Base-by-base conservation (phyloP, 805 yeast species). In the Kodamaea hsintzibuensis region DNA sequence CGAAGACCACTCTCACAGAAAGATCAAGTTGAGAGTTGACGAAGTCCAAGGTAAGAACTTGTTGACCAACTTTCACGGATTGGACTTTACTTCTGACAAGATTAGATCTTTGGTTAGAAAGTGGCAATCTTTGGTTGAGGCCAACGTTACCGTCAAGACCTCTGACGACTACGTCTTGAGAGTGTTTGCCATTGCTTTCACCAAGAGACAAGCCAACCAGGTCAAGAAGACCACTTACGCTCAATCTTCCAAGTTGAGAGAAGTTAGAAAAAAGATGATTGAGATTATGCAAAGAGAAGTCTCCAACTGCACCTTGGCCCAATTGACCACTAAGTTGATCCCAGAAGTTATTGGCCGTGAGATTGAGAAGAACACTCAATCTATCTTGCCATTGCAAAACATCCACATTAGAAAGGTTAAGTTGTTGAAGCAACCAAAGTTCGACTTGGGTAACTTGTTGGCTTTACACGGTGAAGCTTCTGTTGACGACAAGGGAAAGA, bases 341-440 rank as follows among this genome's bases (percentile, higher is more conserved):
- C 97, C 98, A 76, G 98, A 92, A 83, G 96, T 92, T 67, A 91
- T 92, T 77, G 96, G 96, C 77, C 93, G 96, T 81, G 98, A 92
- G 82, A 92, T 92, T 71, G 96, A 91, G 83, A 92, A 91, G 84
- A 85, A 96, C 64, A 89, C 97, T 66, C 91, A 88, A 80, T 82
- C 89, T 70, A 89, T 92, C 82, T 91, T 82, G 88, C 98, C 98
- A 74, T 87, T 92, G 77, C 98, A 92, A 85, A 91, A 92, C 83
- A 96, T 92, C 75, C 95, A 91, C 88, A 89, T 92, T 80, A 92
- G 97, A 86, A 93, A 92, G 85, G 98, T 92, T 71, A 92, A 92
- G 86, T 86, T 92, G 79, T 89, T 93, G 81, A 92, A 93, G 83
- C 96, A 89, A 83, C 98, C 98, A 79, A 92, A 91, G 84, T 91